These are phyloP conservation scores for Hagleromyces aurorensis DNA, from an alignment of 805 yeast species.

Conservation along the genomic window DNA sequence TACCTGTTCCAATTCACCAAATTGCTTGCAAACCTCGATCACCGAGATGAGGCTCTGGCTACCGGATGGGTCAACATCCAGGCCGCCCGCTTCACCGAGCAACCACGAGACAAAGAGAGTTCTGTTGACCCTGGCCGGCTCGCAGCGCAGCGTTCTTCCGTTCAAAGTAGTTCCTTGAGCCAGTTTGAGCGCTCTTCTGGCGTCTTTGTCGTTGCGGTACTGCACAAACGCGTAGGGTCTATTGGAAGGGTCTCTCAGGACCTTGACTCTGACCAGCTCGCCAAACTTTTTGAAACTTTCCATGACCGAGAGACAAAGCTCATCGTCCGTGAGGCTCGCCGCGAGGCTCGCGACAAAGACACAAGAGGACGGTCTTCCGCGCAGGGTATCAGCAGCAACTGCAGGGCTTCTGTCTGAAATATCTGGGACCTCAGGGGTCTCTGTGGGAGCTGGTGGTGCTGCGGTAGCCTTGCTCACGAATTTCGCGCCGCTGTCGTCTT, in stretches of 20 bases:
- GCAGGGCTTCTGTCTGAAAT: constrained; percentile 2
- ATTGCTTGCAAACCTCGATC: constrained; percentile 36
- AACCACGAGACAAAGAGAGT: constrained; percentile 64
- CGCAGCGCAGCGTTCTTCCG: constrained; percentile 78
- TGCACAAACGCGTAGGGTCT: constrained; percentile 94
- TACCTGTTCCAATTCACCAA: constrained; percentile 72
- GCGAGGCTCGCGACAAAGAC: constrained; percentile 82
- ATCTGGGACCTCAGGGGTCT: constrained; percentile 1
- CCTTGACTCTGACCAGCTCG: constrained; percentile 62
- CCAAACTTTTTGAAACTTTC: constrained; percentile 69
- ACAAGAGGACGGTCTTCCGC: constrained; percentile 76
- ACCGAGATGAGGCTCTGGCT: constrained; percentile 28
- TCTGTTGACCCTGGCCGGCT: constrained; percentile 84
- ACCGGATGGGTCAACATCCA: no score
- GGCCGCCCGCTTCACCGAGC: no score
- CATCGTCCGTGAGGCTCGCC: constrained; percentile 58
- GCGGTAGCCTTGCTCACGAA: no score
- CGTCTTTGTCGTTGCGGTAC: constrained; percentile 62
- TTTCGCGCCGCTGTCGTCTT: no score
- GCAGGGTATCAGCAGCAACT: constrained; percentile 14
- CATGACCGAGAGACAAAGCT: constrained; percentile 59
- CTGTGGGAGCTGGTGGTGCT: background rate
- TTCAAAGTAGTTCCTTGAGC: constrained; percentile 66
- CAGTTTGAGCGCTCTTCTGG: constrained; percentile 52
- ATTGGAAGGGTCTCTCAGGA: constrained; percentile 69